Conservation (phyloP, 345 rosid species). For the Melastoma malabathricum region DNA sequence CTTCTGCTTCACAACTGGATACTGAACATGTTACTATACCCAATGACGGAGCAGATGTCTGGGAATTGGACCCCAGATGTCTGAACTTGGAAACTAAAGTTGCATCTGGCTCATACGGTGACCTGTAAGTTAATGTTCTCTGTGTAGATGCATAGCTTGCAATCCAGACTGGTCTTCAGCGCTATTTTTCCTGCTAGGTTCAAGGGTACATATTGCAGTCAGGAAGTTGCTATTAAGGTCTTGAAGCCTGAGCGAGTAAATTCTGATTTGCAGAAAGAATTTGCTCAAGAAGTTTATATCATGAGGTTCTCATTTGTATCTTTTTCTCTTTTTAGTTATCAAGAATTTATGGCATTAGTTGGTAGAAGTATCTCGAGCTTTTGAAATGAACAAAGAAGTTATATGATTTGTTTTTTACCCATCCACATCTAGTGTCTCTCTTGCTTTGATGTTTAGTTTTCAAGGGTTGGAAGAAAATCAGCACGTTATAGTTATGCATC, state of each 20-base stretch:
- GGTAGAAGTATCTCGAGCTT: no score
- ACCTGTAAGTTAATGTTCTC: slow-evolving; percentile 50
- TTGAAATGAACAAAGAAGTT: no score
- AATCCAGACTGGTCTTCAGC: neutral
- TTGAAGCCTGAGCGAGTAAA: slow-evolving; percentile 79
- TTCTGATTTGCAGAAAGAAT: slow-evolving; percentile 78
- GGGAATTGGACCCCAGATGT: slow-evolving; percentile 80
- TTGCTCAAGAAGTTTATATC: slow-evolving; percentile 91
- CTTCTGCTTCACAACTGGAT: slow-evolving; percentile 16
- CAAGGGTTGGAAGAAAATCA: no score
- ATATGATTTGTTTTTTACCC: no score
- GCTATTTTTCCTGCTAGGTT: slow-evolving; percentile 31
- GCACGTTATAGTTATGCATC: neutral
- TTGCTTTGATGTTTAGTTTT: no score
- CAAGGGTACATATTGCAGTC: slow-evolving; percentile 86
- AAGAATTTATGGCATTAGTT: no score
- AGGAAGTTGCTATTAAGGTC: slow-evolving; percentile 94
- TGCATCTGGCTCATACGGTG: slow-evolving; percentile 97
- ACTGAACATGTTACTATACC: slow-evolving; percentile 65
- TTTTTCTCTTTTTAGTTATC: neutral
- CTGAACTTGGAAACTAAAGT: slow-evolving; percentile 67
- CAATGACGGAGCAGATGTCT: slow-evolving; percentile 82
- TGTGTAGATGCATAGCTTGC: neutral
- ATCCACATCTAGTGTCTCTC: no score
- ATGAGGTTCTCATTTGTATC: slow-evolving; percentile 60